Evolutionary conservation across 176 grass and related monocot genomes (phyloP).

Genomic region (Hordeum vulgare): MorexV3_pseudomolecules_assembly NC_058518.1:266809717-266810216

Average conservation of each 20-base stretch:
- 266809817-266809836: constrained; percentile 61
- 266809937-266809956: constrained; percentile 47
- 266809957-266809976: constrained; percentile 93
- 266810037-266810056: constrained; percentile 38
- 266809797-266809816: constrained; percentile 68
- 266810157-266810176: constrained; percentile 51
- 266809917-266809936: constrained; percentile 2
- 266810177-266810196: constrained; percentile 40
- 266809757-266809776: neutral
- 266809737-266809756: too few species aligned
- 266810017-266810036: constrained; percentile 47
- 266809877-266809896: constrained; percentile 68
- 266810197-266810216: constrained; percentile 49
- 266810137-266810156: constrained; percentile 73
- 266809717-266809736: neutral
- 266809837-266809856: constrained; percentile 89
- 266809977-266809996: constrained; percentile 83
- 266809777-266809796: neutral
- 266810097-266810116: constrained; percentile 43
- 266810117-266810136: constrained; percentile 68
- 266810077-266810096: constrained; percentile 44
- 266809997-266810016: constrained; percentile 86
- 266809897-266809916: constrained; percentile 49
- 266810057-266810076: constrained; percentile 20
- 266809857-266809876: constrained; percentile 59